phyloP scores from a whole-genome alignment of 805 yeast genomes.

The Geotrichum ghanense region DNA sequence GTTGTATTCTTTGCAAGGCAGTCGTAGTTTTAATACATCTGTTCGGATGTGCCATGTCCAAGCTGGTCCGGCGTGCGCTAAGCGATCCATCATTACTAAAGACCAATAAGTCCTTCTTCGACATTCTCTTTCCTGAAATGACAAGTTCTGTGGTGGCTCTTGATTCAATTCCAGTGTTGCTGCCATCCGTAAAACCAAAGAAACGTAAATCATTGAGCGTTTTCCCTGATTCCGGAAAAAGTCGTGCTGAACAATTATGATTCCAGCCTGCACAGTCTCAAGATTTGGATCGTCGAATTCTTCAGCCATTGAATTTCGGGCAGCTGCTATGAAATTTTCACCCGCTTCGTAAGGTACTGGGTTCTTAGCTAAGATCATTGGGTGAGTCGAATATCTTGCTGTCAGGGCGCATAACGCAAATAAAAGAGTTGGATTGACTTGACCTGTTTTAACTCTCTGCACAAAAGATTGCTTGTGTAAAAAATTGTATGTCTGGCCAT shows the following conservation, averaged over 20 bases:
- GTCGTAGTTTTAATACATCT: slow-evolving; percentile 17
- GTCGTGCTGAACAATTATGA: slow-evolving; percentile 25
- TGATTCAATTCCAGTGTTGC: slow-evolving; percentile 21
- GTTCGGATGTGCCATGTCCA: slow-evolving; percentile 21
- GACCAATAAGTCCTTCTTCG: slow-evolving; percentile 28
- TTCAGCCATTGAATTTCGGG: slow-evolving; percentile 10
- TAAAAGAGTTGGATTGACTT: slow-evolving; percentile 21
- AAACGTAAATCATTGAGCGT: slow-evolving; percentile 27
- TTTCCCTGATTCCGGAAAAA: slow-evolving; percentile 24
- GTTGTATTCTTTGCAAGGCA: slow-evolving; percentile 22
- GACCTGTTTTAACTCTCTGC: slow-evolving; percentile 18
- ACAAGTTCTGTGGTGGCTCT: slow-evolving; percentile 17
- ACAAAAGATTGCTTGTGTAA: slow-evolving; percentile 25
- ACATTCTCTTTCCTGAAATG: slow-evolving; percentile 25
- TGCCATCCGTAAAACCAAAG: slow-evolving; percentile 27
- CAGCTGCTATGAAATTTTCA: slow-evolving; percentile 12
- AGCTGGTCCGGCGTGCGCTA: slow-evolving; percentile 24
- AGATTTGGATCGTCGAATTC: slow-evolving; percentile 22
- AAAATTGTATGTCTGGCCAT: slow-evolving; percentile 26
- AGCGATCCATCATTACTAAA: slow-evolving; percentile 24
- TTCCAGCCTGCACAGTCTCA: slow-evolving; percentile 26
- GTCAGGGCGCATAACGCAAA: slow-evolving; percentile 26
- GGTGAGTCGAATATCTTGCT: slow-evolving; percentile 27
- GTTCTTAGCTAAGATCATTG: slow-evolving; percentile 15
- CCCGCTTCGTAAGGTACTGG: slow-evolving; percentile 9